phyloP scores from a whole-genome alignment of 805 yeast genomes.

The Aciculoconidium aculeatum region DNA sequence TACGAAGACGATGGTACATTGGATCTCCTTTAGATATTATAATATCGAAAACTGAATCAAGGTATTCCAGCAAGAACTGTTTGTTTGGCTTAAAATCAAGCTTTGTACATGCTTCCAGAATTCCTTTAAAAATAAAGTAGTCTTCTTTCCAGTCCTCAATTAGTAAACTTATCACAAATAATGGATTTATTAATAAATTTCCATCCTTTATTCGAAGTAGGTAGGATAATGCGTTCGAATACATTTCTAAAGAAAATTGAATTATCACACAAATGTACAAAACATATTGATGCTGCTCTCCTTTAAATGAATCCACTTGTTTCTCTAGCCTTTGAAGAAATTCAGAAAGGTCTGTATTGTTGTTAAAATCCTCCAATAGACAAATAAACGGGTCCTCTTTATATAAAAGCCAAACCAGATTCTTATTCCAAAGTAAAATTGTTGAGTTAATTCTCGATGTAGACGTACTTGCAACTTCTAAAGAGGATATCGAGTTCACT shows the following conservation, averaged over 20 bases:
- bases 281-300: no score
- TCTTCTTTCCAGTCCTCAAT: slow-evolving; percentile 2
- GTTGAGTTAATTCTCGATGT: no score
- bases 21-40: slow-evolving; percentile 1
- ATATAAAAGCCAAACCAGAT: slow-evolving; percentile 10
- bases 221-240: no score
- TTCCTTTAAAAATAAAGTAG: slow-evolving; percentile 7
- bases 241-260: no score
- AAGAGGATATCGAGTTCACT: no score
- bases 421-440: no score
- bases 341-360: not conserved
- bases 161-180: slow-evolving; percentile 9
- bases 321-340: slow-evolving; percentile 1
- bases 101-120: slow-evolving; percentile 1
- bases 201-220: slow-evolving; percentile 9
- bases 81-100: slow-evolving; percentile 1
- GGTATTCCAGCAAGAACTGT: slow-evolving; percentile 5
- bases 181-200: slow-evolving; percentile 10
- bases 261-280: no score
- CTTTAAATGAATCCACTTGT: slow-evolving; percentile 1
- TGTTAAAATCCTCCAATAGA: not conserved
- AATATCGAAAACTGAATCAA: slow-evolving; percentile 5
- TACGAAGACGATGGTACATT: slow-evolving; percentile 1
- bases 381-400: slow-evolving; percentile 1
- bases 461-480: no score